A percentile compares a stretch with the other conserved stretches of the same genome.
These are phyloP conservation scores for Exophiala lecanii-corni DNA, from an alignment of 2,329 filamentous ascomycete genomes.

Conservation along the genomic window DNA sequence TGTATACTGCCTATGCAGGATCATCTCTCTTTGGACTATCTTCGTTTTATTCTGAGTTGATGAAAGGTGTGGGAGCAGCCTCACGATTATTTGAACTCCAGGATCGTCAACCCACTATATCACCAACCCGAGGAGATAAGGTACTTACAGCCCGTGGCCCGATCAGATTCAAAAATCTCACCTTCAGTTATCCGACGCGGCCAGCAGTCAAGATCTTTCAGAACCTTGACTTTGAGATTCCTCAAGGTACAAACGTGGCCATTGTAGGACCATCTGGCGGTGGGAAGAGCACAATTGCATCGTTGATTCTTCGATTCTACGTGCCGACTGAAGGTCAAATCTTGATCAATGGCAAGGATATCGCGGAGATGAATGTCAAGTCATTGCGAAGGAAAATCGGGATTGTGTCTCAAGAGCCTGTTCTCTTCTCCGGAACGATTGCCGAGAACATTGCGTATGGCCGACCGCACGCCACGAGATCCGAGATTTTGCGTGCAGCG, in stretches of 20 bases:
- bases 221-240: conserved; percentile 82
- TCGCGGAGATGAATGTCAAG: conserved; percentile 85
- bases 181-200: conserved; percentile 88
- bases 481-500: conserved; percentile 81
- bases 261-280: conserved; percentile 95
- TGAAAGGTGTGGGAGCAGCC: conserved; percentile 98
- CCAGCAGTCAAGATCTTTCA: conserved; percentile 91
- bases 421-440: conserved; percentile 77
- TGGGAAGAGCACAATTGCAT: conserved; percentile 92
- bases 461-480: conserved; percentile 68
- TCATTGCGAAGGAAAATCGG: conserved; percentile 88
- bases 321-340: conserved; percentile 72
- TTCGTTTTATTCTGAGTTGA: conserved; percentile 94
- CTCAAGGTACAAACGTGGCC: conserved; percentile 88
- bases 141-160: conserved; percentile 81
- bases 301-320: conserved; percentile 89
- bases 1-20: conserved; percentile 87
- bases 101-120: conserved; percentile 79
- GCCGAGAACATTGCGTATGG: conserved; percentile 88
- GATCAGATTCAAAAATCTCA: conserved; percentile 81
- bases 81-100: conserved; percentile 93
- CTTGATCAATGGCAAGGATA: conserved; percentile 76
- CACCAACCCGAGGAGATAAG: conserved; percentile 73
- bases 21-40: conserved; percentile 91
- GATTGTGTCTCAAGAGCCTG: conserved; percentile 91